Percentiles rank a stretch among this genome's conserved stretches.
Conservation (phyloP, 352 stramenopile species). For the Phytophthora syringae region DNA sequence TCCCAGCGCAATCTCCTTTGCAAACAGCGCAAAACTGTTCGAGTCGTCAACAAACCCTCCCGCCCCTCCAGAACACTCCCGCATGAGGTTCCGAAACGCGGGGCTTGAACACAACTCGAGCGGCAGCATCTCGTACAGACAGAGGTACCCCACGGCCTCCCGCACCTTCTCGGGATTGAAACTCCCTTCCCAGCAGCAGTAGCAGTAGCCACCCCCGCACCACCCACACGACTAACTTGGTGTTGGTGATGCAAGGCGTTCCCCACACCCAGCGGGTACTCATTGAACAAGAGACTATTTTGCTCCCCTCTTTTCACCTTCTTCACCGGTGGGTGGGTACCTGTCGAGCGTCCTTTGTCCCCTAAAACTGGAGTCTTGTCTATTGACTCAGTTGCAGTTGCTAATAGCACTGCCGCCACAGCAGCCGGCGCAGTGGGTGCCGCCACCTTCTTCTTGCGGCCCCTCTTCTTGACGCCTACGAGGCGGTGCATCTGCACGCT, state of each 20-base stretch:
- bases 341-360: constrained; percentile 12
- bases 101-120: constrained; percentile 72
- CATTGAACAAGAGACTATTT: constrained; percentile 36
- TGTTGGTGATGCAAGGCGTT: constrained; percentile 22
- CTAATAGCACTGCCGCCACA: neutral
- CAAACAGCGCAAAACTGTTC: constrained; percentile 48
- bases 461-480: constrained; percentile 55
- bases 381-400: no score
- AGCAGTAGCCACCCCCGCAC: neutral
- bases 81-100: constrained; percentile 62
- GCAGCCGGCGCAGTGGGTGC: neutral
- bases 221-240: constrained; percentile 9
- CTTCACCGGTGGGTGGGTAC: constrained; percentile 34
- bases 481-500: constrained; percentile 76
- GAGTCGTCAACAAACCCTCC: constrained; percentile 46
- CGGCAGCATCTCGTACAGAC: constrained; percentile 71
- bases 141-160: constrained; percentile 65
- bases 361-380: constrained; percentile 24
- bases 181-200: constrained; percentile 2
- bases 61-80: constrained; percentile 54
- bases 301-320: constrained; percentile 44
- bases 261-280: constrained; percentile 42
- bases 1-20: constrained; percentile 48
- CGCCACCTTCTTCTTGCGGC: constrained; percentile 62
- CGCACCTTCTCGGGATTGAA: constrained; percentile 67